phyloP scores from a whole-genome alignment of 2,329 filamentous ascomycete genomes.

The Beauveria australis region DNA sequence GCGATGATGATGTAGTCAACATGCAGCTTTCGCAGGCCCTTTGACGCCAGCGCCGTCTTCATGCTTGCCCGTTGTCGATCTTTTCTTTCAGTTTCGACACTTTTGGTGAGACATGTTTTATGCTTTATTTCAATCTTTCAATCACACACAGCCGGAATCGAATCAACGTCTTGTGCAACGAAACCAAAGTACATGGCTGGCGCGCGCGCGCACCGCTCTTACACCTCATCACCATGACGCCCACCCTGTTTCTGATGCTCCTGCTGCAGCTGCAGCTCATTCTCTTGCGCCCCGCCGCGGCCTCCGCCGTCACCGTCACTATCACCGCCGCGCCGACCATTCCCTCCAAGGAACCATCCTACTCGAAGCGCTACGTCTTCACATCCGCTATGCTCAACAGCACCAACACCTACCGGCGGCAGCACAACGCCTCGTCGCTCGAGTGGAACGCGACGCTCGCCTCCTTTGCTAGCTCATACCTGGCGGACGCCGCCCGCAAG shows the following conservation, averaged over 20 bases:
- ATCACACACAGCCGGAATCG: too few relatives aligned
- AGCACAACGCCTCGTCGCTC: constrained; percentile 52
- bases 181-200: not conserved
- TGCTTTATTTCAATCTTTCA: not conserved
- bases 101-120: not conserved
- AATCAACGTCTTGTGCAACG: too few relatives aligned
- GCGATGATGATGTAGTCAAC: constrained; percentile 3
- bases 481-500: constrained; percentile 21
- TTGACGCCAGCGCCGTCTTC: not conserved
- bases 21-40: not conserved
- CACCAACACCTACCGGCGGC: constrained; percentile 56
- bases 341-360: constrained; percentile 28
- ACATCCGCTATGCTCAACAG: constrained; percentile 51
- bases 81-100: not conserved
- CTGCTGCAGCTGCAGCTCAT: not conserved
- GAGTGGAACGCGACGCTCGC: constrained; percentile 59
- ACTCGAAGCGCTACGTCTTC: constrained; percentile 28
- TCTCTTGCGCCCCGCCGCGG: not conserved
- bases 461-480: constrained; percentile 43
- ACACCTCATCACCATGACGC: not conserved
- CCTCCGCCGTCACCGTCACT: constrained; percentile 17
- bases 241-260: not conserved
- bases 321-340: constrained; percentile 25
- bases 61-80: not conserved
- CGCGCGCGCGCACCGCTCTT: not conserved